Evolutionary conservation across 1,284 basidiomycete species (phyloP).

Genomic region (Hypsizygus ulmarius): DNA sequence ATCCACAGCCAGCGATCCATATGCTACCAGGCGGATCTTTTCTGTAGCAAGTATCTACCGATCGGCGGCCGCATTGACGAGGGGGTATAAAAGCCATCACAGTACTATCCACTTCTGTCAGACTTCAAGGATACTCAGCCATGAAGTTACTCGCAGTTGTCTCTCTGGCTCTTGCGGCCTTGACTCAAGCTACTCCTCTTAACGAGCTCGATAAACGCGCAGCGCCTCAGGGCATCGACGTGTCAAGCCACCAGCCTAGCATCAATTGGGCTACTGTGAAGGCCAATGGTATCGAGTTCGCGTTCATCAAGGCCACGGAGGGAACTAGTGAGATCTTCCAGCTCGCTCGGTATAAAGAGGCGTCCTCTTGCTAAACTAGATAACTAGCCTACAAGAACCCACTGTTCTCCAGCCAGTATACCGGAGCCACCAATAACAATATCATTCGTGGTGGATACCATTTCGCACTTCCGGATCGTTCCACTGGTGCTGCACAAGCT

Average conservation of each 20-base stretch:
- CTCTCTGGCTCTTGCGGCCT: slow-evolving; percentile 16
- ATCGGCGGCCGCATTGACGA: not conserved
- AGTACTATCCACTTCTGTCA: not conserved
- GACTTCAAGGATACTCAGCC: slow-evolving; percentile 2
- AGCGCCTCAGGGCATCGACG: slow-evolving; percentile 49
- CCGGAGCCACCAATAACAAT: slow-evolving; percentile 51
- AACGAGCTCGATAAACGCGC: slow-evolving; percentile 25
- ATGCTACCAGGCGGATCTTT: not conserved
- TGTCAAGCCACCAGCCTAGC: slow-evolving; percentile 52
- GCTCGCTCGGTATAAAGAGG: not conserved
- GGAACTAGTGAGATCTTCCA: slow-evolving; percentile 41
- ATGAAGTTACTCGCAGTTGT: slow-evolving; percentile 21
- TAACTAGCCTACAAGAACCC: slow-evolving; percentile 36
- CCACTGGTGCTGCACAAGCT: slow-evolving; percentile 58
- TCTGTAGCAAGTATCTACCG: not conserved
- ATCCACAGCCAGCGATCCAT: not conserved
- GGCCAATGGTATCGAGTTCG: slow-evolving; percentile 57
- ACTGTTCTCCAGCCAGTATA: slow-evolving; percentile 50
- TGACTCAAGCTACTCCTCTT: slow-evolving; percentile 8
- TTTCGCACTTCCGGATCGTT: slow-evolving; percentile 53
- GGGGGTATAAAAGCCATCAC: slow-evolving; percentile 6
- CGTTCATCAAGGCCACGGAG: slow-evolving; percentile 72
- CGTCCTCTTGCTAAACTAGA: not conserved
- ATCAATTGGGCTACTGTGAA: slow-evolving; percentile 56
- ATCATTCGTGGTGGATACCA: slow-evolving; percentile 61